phyloP scores from a whole-genome alignment of 2,329 filamentous ascomycete genomes.

The Calonectria ilicicola region DNA sequence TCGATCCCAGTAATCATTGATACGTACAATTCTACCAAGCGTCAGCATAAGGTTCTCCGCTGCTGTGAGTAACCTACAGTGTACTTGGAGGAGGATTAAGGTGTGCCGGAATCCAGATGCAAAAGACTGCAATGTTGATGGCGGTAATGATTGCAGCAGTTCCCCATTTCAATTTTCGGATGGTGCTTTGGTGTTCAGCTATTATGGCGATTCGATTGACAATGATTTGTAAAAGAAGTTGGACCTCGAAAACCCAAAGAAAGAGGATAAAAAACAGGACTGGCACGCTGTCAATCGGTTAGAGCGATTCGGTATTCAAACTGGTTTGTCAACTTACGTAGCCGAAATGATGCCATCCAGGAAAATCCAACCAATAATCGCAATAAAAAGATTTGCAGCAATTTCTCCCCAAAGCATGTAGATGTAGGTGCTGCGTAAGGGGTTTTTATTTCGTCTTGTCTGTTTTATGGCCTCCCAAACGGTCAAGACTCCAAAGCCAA shows the following conservation, averaged over 20 bases:
- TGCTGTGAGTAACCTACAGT: conserved; percentile 36
- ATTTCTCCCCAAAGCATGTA: conserved; percentile 62
- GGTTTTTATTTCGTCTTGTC: conserved; percentile 50
- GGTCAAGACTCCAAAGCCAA: conserved; percentile 56
- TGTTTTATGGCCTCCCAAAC: conserved; percentile 56
- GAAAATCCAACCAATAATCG: conserved; percentile 54
- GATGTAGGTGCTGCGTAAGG: conserved; percentile 52
- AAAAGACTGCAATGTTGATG: conserved; percentile 66
- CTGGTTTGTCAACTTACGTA: conserved; percentile 32
- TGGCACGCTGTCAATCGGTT: conserved; percentile 37
- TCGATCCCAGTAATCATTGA: conserved; percentile 66
- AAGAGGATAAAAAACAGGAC: conserved; percentile 51
- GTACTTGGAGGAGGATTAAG: conserved; percentile 51
- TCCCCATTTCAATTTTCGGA: conserved; percentile 59
- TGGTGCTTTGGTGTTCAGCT: conserved; percentile 52
- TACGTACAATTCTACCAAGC: conserved; percentile 45
- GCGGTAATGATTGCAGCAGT: conserved; percentile 56
- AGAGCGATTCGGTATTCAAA: not conserved
- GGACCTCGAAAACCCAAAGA: conserved; percentile 60
- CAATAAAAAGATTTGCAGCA: conserved; percentile 51
- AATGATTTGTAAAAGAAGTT: conserved; percentile 66
- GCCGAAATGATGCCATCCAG: conserved; percentile 49
- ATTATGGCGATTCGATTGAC: conserved; percentile 66
- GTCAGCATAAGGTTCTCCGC: not conserved
- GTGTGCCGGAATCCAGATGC: conserved; percentile 65